These are phyloP conservation scores for Syncephalastrum racemosum DNA, from an alignment of 371 early-diverging fungal genomes.

Conservation along the genomic window DNA sequence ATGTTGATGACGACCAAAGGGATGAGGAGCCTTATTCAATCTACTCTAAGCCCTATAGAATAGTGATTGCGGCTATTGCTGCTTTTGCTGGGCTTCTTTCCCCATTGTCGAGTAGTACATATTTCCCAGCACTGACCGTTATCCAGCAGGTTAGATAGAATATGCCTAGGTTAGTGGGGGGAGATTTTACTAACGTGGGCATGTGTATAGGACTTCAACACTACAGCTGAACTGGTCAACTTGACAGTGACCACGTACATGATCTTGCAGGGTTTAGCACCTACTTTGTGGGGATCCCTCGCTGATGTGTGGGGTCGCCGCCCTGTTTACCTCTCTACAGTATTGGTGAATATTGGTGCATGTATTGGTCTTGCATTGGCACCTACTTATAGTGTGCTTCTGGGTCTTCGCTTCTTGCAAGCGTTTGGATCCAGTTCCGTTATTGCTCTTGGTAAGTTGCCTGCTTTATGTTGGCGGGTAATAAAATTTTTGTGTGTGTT, in stretches of 20 bases:
- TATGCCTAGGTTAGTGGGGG: not conserved
- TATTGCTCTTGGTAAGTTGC: conserved; percentile 47
- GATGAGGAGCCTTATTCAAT: conserved; percentile 6
- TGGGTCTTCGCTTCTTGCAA: conserved; percentile 61
- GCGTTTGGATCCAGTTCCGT: conserved; percentile 60
- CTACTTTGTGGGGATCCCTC: conserved; percentile 26
- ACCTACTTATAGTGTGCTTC: conserved; percentile 41
- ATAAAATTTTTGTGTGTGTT: too few relatives aligned
- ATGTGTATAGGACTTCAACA: conserved; percentile 12
- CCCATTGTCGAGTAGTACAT: conserved; percentile 24
- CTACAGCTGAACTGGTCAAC: conserved; percentile 17
- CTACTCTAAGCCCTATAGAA: conserved; percentile 7
- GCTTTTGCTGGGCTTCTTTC: conserved; percentile 26
- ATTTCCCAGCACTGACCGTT: conserved; percentile 24
- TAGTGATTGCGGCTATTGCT: conserved; percentile 16
- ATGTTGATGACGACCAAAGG: too few relatives aligned
- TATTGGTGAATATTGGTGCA: conserved; percentile 51
- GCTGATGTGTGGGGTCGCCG: conserved; percentile 28
- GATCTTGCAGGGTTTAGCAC: conserved; percentile 25
- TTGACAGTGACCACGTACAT: conserved; percentile 20
- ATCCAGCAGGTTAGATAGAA: conserved; percentile 21
- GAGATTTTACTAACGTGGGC: not conserved
- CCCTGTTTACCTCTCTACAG: conserved; percentile 40
- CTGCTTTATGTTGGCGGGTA: too few relatives aligned
- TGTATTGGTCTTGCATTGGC: conserved; percentile 58